Evolutionary conservation across 1,284 basidiomycete genomes (phyloP), one percentile per base, ranked within the genome.

Genomic region (Puccinia triticina): DNA sequence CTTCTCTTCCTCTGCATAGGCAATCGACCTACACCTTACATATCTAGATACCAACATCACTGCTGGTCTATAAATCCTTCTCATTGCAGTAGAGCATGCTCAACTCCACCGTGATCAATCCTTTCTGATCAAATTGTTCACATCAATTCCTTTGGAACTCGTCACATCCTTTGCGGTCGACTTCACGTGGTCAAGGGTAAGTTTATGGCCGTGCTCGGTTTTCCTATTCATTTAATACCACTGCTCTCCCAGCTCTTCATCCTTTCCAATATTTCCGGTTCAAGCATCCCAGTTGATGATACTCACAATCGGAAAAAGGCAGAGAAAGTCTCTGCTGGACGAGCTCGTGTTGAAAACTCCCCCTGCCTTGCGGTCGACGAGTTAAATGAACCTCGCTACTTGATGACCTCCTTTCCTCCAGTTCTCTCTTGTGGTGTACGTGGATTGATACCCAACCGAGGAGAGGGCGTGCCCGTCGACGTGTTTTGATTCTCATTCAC

Each of bases 51-150:
- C 23, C 14, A 21, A 55, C 53, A 16, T 55, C 18, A 8, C 53
- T 55, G 10, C 53, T 55, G 53, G 10, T 55, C 53, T 55, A n/a
- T n/a, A 21, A 55, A 16, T n/a, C 53, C 10, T n/a, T 21, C 53
- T 55, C 53, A 55, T 55, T n/a, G 53, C 18, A 55, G 53, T 55
- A 55, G 53, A 55, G 53, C 23, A 55, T 55, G 53, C 53, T 55
- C 53, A 55, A n/a, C 53, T 55, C 53, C 18, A 21, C 18, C 23
- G 61, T 16, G 61, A 64, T 64, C 34, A 64, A 21, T 37, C n/a
- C 53, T 55, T 26, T 8, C 29, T 59, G n/a, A 29, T 8, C 57
- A 26, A n/a, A n/a, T n/a, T n/a, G n/a, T n/a, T n/a, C n/a, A 59
- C 32, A 37, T 7, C 61, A 40, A 37, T 64, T 37, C 61, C 61